phyloP scores from a whole-genome alignment of 129 eudicot species.

The Dittrichia graveolens region DNA sequence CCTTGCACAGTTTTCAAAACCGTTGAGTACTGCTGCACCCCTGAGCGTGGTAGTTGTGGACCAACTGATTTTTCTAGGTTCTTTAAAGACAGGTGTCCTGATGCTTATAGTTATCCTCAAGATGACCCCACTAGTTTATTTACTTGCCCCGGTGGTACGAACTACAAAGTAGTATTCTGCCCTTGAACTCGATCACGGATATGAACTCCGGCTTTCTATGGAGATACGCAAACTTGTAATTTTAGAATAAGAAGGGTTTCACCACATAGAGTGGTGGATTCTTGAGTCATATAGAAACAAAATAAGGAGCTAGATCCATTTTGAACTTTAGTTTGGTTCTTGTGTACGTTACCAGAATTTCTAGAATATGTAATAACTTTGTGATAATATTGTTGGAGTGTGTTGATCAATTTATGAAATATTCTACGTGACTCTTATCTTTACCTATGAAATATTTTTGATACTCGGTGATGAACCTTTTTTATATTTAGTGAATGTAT shows the following conservation, averaged over 20 bases:
- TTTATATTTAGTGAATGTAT: no score
- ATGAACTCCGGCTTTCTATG: not conserved
- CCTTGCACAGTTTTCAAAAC: constrained; percentile 46
- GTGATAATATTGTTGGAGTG: no score
- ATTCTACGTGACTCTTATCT: no score
- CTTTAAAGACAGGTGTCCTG: constrained; percentile 40
- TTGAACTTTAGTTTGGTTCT: constrained; percentile 2
- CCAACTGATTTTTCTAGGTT: constrained; percentile 33
- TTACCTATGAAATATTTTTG: no score
- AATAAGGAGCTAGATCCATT: constrained; percentile 17
- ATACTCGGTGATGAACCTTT: no score
- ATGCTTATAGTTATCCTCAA: constrained; percentile 43
- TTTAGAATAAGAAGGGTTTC: constrained; percentile 20
- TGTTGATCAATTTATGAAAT: no score
- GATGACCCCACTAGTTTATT: constrained; percentile 43
- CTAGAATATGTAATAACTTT: not conserved
- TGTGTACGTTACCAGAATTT: not conserved
- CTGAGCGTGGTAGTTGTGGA: constrained; percentile 33
- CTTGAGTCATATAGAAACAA: not conserved
- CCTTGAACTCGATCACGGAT: constrained; percentile 25
- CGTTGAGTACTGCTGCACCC: constrained; percentile 33
- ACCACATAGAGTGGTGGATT: not conserved
- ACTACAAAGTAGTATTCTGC: constrained; percentile 49
- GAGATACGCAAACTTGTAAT: not conserved
- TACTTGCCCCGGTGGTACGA: constrained; percentile 53